phyloP scores from a whole-genome alignment of 768 basidiomycete species.

The Boletellus emodensis region DNA sequence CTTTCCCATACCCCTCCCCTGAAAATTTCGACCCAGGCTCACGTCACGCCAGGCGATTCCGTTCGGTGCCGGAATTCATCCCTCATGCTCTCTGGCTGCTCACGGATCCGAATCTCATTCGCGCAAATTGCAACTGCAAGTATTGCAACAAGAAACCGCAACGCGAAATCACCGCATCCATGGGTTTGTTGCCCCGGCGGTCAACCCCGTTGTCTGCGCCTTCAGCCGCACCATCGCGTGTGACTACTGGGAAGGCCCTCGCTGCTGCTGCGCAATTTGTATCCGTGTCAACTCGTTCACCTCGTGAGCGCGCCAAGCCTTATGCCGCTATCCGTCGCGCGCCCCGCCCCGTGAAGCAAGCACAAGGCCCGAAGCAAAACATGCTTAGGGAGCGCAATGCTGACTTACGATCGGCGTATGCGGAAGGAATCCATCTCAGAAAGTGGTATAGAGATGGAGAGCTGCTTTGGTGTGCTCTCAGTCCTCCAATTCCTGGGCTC shows the following conservation, averaged over 20 bases:
- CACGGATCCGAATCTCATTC: constrained; percentile 45
- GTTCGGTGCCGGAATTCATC: constrained; percentile 81
- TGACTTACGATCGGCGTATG: constrained; percentile 58
- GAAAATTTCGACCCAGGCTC: constrained; percentile 34
- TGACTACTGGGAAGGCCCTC: constrained; percentile 12
- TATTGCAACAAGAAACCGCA: constrained; percentile 72
- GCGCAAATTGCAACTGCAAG: constrained; percentile 63
- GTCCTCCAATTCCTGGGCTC: constrained; percentile 44
- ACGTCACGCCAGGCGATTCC: constrained; percentile 48
- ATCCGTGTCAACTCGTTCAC: constrained; percentile 7
- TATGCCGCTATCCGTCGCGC: constrained; percentile 40
- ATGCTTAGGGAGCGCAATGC: constrained; percentile 60
- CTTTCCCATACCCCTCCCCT: background rate
- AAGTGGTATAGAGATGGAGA: constrained; percentile 69
- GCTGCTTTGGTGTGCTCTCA: constrained; percentile 64
- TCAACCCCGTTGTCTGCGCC: constrained; percentile 30
- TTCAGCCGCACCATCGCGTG: constrained; percentile 14
- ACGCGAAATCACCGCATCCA: constrained; percentile 60
- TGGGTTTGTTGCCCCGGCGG: constrained; percentile 42
- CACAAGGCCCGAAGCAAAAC: constrained; percentile 40
- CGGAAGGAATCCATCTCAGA: constrained; percentile 42
- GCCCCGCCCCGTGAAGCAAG: constrained; percentile 33
- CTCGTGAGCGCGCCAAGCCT: constrained; percentile 30
- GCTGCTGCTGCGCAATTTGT: constrained; percentile 17
- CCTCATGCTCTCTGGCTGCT: constrained; percentile 82